These are phyloP conservation scores for Solanum chacoense DNA, from an alignment of 305 asterid genomes.

Conservation along the genomic window DNA sequence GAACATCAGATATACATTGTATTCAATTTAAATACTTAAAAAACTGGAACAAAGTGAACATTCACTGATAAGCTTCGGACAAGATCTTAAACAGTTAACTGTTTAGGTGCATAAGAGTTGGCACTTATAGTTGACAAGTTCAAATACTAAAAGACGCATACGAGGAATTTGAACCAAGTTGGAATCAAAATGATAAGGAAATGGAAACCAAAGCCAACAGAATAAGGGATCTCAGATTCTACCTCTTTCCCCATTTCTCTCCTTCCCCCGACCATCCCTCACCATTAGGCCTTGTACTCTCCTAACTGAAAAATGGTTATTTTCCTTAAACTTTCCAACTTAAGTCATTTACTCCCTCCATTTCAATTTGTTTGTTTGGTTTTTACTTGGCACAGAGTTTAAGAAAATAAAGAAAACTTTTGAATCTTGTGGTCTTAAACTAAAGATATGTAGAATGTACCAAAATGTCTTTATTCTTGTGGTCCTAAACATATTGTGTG, in stretches of 20 bases:
- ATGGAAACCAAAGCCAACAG: neutral
- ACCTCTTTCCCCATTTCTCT: neutral
- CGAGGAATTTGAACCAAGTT: neutral
- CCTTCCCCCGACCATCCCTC: neutral
- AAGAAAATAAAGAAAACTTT: neutral
- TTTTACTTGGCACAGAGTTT: neutral
- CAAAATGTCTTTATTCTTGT: neutral
- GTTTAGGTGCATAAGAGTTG: neutral
- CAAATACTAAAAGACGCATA: neutral
- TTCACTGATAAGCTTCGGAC: neutral
- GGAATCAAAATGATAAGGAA: neutral
- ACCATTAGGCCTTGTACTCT: neutral
- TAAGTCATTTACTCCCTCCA: neutral
- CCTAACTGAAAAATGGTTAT: neutral
- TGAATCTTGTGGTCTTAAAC: neutral
- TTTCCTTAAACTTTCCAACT: neutral
- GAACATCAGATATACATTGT: neutral
- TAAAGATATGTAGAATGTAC: neutral
- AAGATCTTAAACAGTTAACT: neutral
- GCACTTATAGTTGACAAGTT: neutral
- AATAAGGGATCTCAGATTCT: neutral
- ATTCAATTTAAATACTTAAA: neutral
- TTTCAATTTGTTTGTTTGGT: neutral
- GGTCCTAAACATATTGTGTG: neutral
- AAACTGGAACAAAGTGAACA: neutral